Base-by-base conservation (phyloP, 2,329 filamentous ascomycete genomes). In the Dactylonectria estremocensis region DNA sequence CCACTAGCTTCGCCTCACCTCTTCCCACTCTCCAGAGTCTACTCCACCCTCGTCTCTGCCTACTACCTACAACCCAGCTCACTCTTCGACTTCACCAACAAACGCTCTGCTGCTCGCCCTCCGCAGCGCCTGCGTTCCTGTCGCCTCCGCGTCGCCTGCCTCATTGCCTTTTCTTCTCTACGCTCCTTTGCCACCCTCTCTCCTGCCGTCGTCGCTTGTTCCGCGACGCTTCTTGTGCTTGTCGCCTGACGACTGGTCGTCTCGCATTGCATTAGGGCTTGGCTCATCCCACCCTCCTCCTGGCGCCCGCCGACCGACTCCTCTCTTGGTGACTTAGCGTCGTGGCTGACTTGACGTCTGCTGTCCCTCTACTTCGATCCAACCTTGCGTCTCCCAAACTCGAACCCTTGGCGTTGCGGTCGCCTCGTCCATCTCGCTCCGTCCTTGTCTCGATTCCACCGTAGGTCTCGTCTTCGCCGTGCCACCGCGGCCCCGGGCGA, bases 191-290 rank as follows among this genome's bases (percentile, higher is more conserved):
- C 68, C 70, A 65, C 60, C 50, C 58, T 67, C 54, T 31, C 43
- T 50, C 49, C 57, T 63, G 60, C 46, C 66, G 48, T 56, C 63
- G 62, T 56, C 54, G 52, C 63, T 61, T 66, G 40, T 22, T 57
- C 48, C 53, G 59, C 60, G 69, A 68, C 71, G 61, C 52, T 67
- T 62, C 67, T 69, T 50, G 46, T 72, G 67, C 73, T 73, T 72
- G 63, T 72, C 69, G 72, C 74, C 72, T 67, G 74, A 74, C 74
- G 74, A 76, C 74, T 76, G 74, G 74, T 76, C 74, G 74, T 76
- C 74, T 76, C 66, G 74, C 73, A 72, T 75, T 74, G 71, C 69
- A 72, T 76, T 76, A 76, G 74, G 74, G 73, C 74, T 76, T 71
- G 72, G 73, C 70, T 76, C 67, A 72, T 71, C 72, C 71, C 72